phyloP scores from a whole-genome alignment of 352 stramenopile species.

The Pythium diclinum region DNA sequence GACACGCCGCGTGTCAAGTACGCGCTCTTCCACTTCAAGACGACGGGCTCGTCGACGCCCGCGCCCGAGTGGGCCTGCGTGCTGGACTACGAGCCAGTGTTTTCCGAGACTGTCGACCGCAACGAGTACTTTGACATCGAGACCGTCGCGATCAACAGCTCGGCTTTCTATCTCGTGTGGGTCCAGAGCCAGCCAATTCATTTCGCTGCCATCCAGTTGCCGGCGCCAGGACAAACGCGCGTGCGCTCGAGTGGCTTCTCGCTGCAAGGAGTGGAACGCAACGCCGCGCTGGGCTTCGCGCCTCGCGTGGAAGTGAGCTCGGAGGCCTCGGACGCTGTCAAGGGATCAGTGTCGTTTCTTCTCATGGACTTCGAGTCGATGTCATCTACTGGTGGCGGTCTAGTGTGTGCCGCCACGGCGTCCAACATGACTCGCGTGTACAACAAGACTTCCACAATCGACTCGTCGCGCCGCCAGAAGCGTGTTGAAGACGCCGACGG shows the following conservation, averaged over 20 bases:
- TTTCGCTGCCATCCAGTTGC: conserved; percentile 63
- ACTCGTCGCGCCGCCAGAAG: conserved; percentile 20
- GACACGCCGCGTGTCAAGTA: conserved; percentile 54
- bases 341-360: conserved; percentile 70
- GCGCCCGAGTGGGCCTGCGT: conserved; percentile 60
- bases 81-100: conserved; percentile 64
- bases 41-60: conserved; percentile 27
- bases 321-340: conserved; percentile 46
- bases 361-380: conserved; percentile 40
- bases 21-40: conserved; percentile 65
- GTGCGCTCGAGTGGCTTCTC: conserved; percentile 59
- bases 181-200: conserved; percentile 49
- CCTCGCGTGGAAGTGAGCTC: conserved; percentile 47
- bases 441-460: conserved; percentile 7
- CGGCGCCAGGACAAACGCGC: conserved; percentile 42
- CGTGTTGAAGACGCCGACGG: conserved; percentile 41
- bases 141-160: conserved; percentile 53
- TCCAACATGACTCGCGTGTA: conserved; percentile 68
- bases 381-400: conserved; percentile 34
- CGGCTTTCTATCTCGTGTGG: conserved; percentile 74
- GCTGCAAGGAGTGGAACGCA: conserved; percentile 57
- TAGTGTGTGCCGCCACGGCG: conserved; percentile 60
- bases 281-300: conserved; percentile 51
- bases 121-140: conserved; percentile 56
- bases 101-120: conserved; percentile 37